Evolutionary conservation across 2,329 filamentous ascomycete genomes (phyloP).

Genomic region (Rhinocladiella similis): DNA sequence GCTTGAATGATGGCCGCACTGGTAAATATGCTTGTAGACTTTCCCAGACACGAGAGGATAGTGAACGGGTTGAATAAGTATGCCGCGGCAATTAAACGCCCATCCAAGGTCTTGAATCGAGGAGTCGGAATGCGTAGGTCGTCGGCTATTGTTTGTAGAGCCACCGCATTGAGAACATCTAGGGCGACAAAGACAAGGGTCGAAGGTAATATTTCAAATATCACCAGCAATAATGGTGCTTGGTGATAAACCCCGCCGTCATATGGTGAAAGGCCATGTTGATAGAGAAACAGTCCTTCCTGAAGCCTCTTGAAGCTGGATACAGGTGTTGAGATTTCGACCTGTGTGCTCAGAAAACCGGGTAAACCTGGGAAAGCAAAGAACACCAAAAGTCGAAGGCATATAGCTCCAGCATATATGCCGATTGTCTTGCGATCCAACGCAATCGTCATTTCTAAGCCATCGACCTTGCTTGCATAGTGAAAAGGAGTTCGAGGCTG

Average conservation of each 20-base stretch:
- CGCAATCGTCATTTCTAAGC: constrained; percentile 42
- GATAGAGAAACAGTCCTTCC: constrained; percentile 94
- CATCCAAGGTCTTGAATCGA: constrained; percentile 25
- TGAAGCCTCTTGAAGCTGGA: constrained; percentile 99
- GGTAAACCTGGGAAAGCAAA: constrained; percentile 79
- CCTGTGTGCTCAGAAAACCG: constrained; percentile 81
- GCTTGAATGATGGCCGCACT: constrained; percentile 84
- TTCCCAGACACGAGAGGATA: constrained; percentile 83
- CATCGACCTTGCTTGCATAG: not conserved
- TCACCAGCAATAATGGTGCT: constrained; percentile 83
- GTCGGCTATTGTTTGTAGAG: constrained; percentile 71
- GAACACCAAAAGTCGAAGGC: constrained; percentile 77
- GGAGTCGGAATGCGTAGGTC: constrained; percentile 21
- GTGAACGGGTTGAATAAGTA: constrained; percentile 96
- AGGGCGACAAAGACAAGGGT: constrained; percentile 77
- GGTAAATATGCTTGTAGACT: constrained; percentile 85
- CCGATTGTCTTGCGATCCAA: constrained; percentile 61
- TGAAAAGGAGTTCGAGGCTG: constrained; percentile 20
- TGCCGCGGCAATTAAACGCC: constrained; percentile 45
- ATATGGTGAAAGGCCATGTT: constrained; percentile 94
- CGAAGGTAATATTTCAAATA: constrained; percentile 88
- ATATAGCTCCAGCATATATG: constrained; percentile 74
- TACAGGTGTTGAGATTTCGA: constrained; percentile 94
- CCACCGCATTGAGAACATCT: constrained; percentile 79
- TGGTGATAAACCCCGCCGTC: constrained; percentile 85